These are phyloP conservation scores for Lichtheimia ramosa DNA, from an alignment of 371 early-diverging fungal species.

Conservation along the genomic window DNA sequence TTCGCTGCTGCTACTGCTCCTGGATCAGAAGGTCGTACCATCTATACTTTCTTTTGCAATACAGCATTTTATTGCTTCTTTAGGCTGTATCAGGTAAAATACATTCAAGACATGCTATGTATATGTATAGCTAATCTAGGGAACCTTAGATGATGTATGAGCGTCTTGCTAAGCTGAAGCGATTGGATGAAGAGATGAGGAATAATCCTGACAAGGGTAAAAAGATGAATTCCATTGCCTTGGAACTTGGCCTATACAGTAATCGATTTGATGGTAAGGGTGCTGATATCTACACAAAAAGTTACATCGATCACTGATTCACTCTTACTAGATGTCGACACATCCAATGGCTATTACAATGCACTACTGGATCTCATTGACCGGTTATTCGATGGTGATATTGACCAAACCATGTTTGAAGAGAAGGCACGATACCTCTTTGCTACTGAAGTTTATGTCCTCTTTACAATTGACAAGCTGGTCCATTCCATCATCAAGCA, in stretches of 20 bases:
- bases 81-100: slow-evolving; percentile 75
- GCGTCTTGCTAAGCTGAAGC: slow-evolving; percentile 78
- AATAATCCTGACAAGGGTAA: slow-evolving; percentile 58
- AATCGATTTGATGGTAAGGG: slow-evolving; percentile 47
- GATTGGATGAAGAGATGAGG: slow-evolving; percentile 59
- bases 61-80: slow-evolving; percentile 84
- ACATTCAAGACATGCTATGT: not conserved
- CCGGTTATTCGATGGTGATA: slow-evolving; percentile 75
- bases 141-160: slow-evolving; percentile 83
- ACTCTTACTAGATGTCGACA: slow-evolving; percentile 34
- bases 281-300: not conserved
- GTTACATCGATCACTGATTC: not conserved
- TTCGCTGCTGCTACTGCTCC: slow-evolving; percentile 47
- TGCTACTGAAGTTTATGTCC: slow-evolving; percentile 80
- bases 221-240: slow-evolving; percentile 70
- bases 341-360: slow-evolving; percentile 66
- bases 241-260: slow-evolving; percentile 77
- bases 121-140: not conserved
- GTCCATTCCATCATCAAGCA: slow-evolving; percentile 77
- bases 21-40: slow-evolving; percentile 24
- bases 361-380: slow-evolving; percentile 73
- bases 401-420: slow-evolving; percentile 89
- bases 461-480: slow-evolving; percentile 89
- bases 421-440: slow-evolving; percentile 86
- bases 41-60: slow-evolving; percentile 71